Evolutionary conservation across 2,329 filamentous ascomycete species (phyloP), one percentile per base, ranked within the genome.

Genomic region (Emergomyces africanus): DNA sequence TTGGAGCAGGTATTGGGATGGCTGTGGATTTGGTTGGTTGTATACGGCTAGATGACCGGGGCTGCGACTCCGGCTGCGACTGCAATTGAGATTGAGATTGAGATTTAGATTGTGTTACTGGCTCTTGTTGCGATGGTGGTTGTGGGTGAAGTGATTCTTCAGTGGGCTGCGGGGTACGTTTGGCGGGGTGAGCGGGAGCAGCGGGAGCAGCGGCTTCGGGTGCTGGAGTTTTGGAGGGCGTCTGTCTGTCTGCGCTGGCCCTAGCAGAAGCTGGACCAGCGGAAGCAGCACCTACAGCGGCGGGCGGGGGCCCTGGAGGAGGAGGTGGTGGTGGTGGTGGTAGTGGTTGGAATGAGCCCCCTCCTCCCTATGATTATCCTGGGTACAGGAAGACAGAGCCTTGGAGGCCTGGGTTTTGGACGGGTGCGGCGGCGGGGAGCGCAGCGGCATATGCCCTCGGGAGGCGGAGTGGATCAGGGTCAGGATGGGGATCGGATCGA

Each of bases 321-420:
- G 23, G 56, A 30, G 30, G 30, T 30, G 30, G 30, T 30, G 30
- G 3, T 30, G 30, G 30, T 30, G 3, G 3, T 30, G 30, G 30
- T 9, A 33, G 57, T 12, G 33, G 49, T 41, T 50, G 75, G 67
- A 66, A 75, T 67, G 63, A 68, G 59, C 73, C 71, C 41, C 73
- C 74, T n/a, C 73, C 74, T 48, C 72, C 75, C 10, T 76, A 77
- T 61, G 69, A 70, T 50, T 68, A 64, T 57, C 60, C 69, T 9
- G 62, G 64, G 46, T 58, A 60, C 55, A 61, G 60, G 8, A 64
- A 59, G 54, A 60, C 61, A 9, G 63, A 66, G 41, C 58, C 60
- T 10, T 78, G 75, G 75, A 71, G 69, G 57, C 76, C 77, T 0
- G 77, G 77, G 1, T 78, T 78, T 59, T 78, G 76, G 77, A 71